Conservation (phyloP, 202 grass and related monocot genomes). For the Musa balbisiana region DNA sequence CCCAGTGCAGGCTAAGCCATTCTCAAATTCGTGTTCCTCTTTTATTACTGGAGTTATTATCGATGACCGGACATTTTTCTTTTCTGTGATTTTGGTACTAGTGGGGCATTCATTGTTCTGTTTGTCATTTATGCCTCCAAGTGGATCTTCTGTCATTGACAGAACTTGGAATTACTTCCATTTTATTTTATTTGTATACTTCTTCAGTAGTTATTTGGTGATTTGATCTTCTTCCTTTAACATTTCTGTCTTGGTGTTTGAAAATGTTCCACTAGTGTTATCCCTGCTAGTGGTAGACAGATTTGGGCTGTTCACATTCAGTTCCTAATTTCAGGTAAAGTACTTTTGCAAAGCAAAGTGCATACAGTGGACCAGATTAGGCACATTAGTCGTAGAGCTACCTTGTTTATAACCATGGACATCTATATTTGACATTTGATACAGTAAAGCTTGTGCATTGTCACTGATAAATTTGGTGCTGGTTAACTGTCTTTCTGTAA, state of each 20-base stretch:
- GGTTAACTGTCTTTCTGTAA: background rate
- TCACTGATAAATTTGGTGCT: background rate
- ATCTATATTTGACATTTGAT: background rate
- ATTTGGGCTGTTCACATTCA: background rate
- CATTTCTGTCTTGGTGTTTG: background rate
- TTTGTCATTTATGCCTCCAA: background rate
- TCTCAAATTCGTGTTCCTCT: background rate
- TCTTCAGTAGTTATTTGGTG: background rate
- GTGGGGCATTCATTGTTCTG: background rate
- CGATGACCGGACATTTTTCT: background rate
- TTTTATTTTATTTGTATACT: background rate
- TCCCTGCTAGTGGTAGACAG: background rate
- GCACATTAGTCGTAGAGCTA: background rate
- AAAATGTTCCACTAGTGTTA: background rate
- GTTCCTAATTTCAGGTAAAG: background rate
- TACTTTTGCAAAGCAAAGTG: constrained; percentile 4
- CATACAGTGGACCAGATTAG: background rate
- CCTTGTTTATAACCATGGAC: background rate
- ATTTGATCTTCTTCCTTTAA: background rate
- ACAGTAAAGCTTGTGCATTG: background rate
- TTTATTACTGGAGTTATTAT: background rate
- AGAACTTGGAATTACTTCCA: background rate
- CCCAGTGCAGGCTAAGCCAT: background rate
- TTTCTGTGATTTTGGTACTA: background rate
- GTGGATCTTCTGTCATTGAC: background rate